These are phyloP conservation scores for Boletus sp. DNA, from an alignment of 768 basidiomycete species.

Conservation along the genomic window DNA sequence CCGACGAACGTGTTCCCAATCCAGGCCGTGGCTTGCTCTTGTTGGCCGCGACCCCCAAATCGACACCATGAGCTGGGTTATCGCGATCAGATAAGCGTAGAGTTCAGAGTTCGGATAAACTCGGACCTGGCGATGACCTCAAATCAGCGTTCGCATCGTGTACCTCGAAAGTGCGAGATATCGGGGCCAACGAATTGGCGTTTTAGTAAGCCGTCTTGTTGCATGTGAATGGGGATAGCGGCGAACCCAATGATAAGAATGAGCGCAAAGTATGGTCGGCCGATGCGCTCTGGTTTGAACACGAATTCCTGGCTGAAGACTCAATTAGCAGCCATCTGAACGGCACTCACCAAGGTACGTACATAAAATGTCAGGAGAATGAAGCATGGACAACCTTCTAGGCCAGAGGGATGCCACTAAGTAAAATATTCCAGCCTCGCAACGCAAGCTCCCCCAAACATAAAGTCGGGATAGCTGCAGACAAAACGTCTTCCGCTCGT, in stretches of 20 bases:
- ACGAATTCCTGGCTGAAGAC: not conserved
- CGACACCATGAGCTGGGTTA: not conserved
- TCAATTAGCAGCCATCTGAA: not conserved
- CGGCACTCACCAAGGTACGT: not conserved
- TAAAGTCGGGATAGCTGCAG: not conserved
- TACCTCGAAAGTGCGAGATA: not conserved
- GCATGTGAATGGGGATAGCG: not conserved
- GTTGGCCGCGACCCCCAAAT: not conserved
- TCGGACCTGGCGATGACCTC: not conserved
- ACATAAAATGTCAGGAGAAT: slow-evolving; percentile 5
- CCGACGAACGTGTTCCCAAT: not conserved
- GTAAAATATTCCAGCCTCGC: slow-evolving; percentile 12
- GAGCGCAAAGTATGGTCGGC: not conserved
- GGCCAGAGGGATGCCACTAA: not conserved
- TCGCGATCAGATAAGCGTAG: not conserved
- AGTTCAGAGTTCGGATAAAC: not conserved
- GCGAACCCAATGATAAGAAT: not conserved
- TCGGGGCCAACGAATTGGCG: not conserved
- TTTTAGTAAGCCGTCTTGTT: not conserved
- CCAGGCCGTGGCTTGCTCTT: not conserved
- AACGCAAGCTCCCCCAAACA: not conserved
- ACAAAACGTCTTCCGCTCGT: not conserved
- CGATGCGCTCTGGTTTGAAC: not conserved
- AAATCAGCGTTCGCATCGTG: not conserved
- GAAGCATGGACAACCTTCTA: not conserved